These are phyloP conservation scores for Xerocomellus chrysenteron DNA, from an alignment of 768 basidiomycete species.

Conservation along the genomic window DNA sequence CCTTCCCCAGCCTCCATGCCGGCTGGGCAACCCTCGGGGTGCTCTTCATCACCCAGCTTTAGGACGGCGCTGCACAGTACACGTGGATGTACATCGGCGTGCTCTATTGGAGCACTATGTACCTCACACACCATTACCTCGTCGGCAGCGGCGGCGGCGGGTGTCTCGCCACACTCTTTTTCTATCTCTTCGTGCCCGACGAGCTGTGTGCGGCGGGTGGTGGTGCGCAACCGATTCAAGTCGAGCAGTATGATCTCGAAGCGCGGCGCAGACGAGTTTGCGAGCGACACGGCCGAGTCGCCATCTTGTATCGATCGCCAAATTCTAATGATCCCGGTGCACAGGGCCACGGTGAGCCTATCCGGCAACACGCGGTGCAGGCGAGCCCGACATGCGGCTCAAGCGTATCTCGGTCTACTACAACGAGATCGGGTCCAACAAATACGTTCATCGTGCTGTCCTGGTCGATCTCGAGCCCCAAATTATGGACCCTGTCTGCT, in stretches of 20 bases:
- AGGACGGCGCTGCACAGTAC: conserved; percentile 73
- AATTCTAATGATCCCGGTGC: too few species aligned
- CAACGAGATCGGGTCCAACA: conserved; percentile 92
- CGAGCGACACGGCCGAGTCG: not conserved
- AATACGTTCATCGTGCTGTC: conserved; percentile 98
- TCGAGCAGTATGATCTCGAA: conserved; percentile 38
- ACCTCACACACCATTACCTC: conserved; percentile 92
- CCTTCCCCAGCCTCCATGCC: conserved; percentile 92
- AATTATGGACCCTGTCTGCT: conserved; percentile 91
- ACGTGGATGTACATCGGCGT: conserved; percentile 78
- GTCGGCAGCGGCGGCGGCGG: conserved; percentile 97
- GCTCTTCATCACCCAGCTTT: conserved; percentile 96
- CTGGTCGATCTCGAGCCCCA: conserved; percentile 98
- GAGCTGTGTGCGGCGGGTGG: conserved; percentile 66
- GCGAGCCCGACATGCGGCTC: too few species aligned
- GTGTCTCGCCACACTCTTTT: conserved; percentile 82
- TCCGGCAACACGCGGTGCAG: conserved; percentile 4
- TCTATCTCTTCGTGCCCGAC: conserved; percentile 86
- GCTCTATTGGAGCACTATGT: conserved; percentile 99
- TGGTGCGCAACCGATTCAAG: conserved; percentile 44
- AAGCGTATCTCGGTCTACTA: conserved; percentile 98
- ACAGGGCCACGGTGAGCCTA: conserved; percentile 5
- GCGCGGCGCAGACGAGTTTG: too few species aligned
- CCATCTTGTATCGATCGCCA: too few species aligned
- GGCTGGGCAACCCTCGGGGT: conserved; percentile 90